Conservation (phyloP, 2,329 filamentous ascomycete genomes). For the Botrytis fabae region DNA sequence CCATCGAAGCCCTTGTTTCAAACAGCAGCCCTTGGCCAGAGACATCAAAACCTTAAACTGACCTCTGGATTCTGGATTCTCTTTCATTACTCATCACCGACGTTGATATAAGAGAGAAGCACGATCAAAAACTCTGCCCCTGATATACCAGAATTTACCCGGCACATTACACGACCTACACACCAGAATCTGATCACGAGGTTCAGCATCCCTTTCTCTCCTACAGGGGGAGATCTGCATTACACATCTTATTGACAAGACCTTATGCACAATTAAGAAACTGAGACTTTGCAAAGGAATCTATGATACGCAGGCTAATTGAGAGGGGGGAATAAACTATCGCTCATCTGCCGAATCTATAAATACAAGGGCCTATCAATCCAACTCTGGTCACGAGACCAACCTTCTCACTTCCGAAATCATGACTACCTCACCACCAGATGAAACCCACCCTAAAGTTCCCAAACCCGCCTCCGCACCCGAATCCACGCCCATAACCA, state of each 20-base stretch:
- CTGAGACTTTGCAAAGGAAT: neutral
- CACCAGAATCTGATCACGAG: neutral
- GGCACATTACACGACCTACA: neutral
- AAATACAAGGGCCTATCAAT: neutral
- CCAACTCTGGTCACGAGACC: slow-evolving; percentile 4
- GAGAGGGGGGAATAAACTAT: neutral
- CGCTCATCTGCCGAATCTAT: neutral
- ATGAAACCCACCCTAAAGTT: neutral
- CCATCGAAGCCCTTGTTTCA: slow-evolving; percentile 3
- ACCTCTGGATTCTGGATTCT: neutral
- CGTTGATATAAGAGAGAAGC: neutral
- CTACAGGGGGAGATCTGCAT: neutral
- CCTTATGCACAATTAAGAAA: neutral
- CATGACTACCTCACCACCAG: slow-evolving; percentile 3
- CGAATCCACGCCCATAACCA: neutral
- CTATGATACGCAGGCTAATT: neutral
- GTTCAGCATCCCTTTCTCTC: neutral
- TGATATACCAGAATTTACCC: neutral
- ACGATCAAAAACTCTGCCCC: neutral
- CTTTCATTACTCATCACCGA: neutral
- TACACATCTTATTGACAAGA: neutral
- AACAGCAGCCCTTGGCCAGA: slow-evolving; percentile 1
- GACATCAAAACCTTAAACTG: slow-evolving; percentile 12
- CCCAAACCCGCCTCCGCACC: slow-evolving; percentile 2
- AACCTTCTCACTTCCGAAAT: neutral